phyloP scores from a whole-genome alignment of 768 basidiomycete genomes.

The Rhizopogon vulgaris region DNA sequence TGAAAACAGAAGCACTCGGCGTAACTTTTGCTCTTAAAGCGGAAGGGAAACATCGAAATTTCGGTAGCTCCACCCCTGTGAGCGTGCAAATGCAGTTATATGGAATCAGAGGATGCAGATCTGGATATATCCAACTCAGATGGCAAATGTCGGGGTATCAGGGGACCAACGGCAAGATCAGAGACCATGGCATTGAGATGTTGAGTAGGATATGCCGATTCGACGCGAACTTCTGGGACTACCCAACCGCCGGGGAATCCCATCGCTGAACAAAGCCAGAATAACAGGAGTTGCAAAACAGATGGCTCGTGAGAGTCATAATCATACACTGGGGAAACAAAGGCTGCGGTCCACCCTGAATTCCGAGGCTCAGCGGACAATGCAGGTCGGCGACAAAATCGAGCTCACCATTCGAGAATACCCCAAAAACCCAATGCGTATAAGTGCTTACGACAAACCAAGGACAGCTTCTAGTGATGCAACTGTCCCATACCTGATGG shows the following conservation, averaged over 20 bases:
- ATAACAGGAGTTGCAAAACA: slow-evolving; percentile 44
- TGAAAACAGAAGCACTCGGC: background rate
- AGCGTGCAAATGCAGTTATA: background rate
- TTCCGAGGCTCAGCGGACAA: slow-evolving; percentile 3
- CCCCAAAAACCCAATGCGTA: slow-evolving; percentile 37
- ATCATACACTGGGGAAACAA: slow-evolving; percentile 40
- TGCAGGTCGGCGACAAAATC: background rate
- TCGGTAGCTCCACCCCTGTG: background rate
- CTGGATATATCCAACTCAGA: background rate
- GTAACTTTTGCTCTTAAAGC: background rate
- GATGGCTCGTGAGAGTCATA: slow-evolving; percentile 38
- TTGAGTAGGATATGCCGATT: slow-evolving; percentile 14
- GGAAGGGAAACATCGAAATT: background rate
- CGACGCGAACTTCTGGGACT: slow-evolving; percentile 19
- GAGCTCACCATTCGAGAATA: slow-evolving; percentile 32
- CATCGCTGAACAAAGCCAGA: slow-evolving; percentile 54
- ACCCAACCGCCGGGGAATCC: slow-evolving; percentile 26
- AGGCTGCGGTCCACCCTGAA: slow-evolving; percentile 49
- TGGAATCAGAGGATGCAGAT: background rate
- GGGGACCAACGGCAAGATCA: slow-evolving; percentile 12
- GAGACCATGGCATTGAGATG: slow-evolving; percentile 19
- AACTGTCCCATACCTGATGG: slow-evolving; percentile 34
- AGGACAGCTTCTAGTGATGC: slow-evolving; percentile 26
- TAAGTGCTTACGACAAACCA: slow-evolving; percentile 41
- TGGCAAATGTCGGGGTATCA: background rate